Percentiles rank a stretch among this genome's conserved stretches.
Evolutionary conservation across 257 asterid species (phyloP).

Genomic region (Solanum bulbocastanum): DNA sequence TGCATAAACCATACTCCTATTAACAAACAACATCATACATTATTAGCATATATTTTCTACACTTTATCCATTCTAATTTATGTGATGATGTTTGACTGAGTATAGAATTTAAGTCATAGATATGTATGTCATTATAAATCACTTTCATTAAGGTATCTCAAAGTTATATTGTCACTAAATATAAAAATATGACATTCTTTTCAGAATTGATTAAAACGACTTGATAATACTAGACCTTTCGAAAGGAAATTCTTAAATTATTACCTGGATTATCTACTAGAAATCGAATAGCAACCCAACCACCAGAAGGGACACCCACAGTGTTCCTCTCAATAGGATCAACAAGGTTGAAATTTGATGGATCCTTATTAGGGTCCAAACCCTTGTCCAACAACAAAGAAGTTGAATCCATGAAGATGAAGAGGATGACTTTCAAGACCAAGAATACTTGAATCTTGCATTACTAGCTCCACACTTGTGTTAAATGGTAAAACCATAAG

Average conservation of each 20-base stretch:
- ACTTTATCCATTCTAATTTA: fast-evolving
- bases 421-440: background rate
- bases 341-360: background rate
- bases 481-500: constrained; percentile 20
- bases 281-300: constrained; percentile 60
- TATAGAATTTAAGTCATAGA: background rate
- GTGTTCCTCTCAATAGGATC: background rate
- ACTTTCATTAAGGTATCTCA: background rate
- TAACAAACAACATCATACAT: background rate
- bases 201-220: background rate
- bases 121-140: background rate
- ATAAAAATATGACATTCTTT: background rate
- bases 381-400: background rate
- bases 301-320: constrained; percentile 51
- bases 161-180: background rate
- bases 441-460: background rate
- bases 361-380: background rate
- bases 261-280: constrained; percentile 60
- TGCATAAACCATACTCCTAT: background rate
- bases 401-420: background rate
- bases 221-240: background rate
- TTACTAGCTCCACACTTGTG: background rate
- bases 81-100: background rate
- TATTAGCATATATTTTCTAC: background rate
- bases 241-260: background rate